Evolutionary conservation across 2,329 filamentous ascomycete species (phyloP), one percentile per base, ranked within the genome.

Genomic region (Venturiaceae sp.): DNA sequence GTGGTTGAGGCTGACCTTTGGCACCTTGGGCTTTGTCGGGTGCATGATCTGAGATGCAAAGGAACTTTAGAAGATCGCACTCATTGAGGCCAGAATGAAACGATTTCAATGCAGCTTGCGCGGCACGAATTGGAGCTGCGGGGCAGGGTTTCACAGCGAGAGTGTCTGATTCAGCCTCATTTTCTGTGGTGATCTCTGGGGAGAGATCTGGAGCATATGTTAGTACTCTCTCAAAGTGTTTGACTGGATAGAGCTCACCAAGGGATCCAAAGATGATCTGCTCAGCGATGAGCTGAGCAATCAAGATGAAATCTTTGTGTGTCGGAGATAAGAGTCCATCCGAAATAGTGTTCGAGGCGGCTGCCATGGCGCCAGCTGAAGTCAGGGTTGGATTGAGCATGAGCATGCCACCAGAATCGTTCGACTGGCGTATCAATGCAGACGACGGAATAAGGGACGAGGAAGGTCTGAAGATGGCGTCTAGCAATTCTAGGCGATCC

Each of bases 201-300:
- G 44, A 30, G 30, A n/a, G 14, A 50, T 32, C 44, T 50, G 14
- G 4, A 14, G 13, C 28, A 14, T 23, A 14, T n/a, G 21, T 50
- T 16, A 50, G 26, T n/a, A 50, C 14, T n/a, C 21, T 30, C 4
- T n/a, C 13, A 30, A 5, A 16, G n/a, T n/a, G n/a, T n/a, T n/a
- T n/a, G 14, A 14, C 19, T 23, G 13, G 2, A 50, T 26, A 7
- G 9, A 50, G 30, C 44, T 50, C n/a, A 50, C 44, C 52, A 13
- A 26, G 6, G 19, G 30, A 21, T 13, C 55, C 39, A 9, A 77
- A 81, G 2, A 82, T 78, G 23, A 85, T 80, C 66, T 90, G 87
- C 60, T 88, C 85, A 2, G 84, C 85, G n/a, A 90, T 71, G 37
- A 89, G 80, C 64, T 90, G 87, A 0, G 85, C 86, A 28, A 87